Evolutionary conservation across 805 yeast species (phyloP).

Genomic region (Candida xyloterini): DNA sequence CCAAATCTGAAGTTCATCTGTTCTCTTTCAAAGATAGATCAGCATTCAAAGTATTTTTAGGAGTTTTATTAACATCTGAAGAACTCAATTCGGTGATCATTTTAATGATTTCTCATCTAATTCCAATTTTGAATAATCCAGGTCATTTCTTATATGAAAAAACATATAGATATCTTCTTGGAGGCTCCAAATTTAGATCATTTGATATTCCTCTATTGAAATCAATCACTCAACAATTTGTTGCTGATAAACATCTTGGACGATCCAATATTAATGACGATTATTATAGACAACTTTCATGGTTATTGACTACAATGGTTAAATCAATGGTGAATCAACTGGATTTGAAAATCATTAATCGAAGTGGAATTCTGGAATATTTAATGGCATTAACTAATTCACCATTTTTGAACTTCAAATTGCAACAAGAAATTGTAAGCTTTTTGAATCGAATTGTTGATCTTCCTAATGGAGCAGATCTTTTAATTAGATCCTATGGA

Average conservation of each 20-base stretch:
- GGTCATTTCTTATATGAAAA: constrained; percentile 73
- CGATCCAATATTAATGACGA: constrained; percentile 39
- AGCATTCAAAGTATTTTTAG: constrained; percentile 51
- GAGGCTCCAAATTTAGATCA: constrained; percentile 44
- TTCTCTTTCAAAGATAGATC: constrained; percentile 51
- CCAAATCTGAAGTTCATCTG: constrained; percentile 10
- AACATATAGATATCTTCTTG: constrained; percentile 60
- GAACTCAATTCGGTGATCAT: constrained; percentile 48
- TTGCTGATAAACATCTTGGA: constrained; percentile 25
- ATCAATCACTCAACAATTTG: constrained; percentile 33
- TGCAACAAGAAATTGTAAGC: constrained; percentile 39
- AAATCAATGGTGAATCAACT: constrained; percentile 42
- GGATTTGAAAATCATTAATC: constrained; percentile 55
- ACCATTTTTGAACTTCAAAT: constrained; percentile 42
- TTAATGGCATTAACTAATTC: constrained; percentile 50
- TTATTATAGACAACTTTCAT: constrained; percentile 56
- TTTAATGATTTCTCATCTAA: constrained; percentile 50
- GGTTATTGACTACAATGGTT: constrained; percentile 58
- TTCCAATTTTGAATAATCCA: constrained; percentile 62
- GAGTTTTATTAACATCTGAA: constrained; percentile 42
- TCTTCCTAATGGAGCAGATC: constrained; percentile 56
- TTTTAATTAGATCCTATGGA: constrained; percentile 58
- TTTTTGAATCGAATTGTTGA: constrained; percentile 47
- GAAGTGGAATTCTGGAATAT: constrained; percentile 66
- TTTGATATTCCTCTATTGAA: constrained; percentile 47